phyloP scores from a whole-genome alignment of 2,329 filamentous ascomycete genomes.

The Cercospora sesami region DNA sequence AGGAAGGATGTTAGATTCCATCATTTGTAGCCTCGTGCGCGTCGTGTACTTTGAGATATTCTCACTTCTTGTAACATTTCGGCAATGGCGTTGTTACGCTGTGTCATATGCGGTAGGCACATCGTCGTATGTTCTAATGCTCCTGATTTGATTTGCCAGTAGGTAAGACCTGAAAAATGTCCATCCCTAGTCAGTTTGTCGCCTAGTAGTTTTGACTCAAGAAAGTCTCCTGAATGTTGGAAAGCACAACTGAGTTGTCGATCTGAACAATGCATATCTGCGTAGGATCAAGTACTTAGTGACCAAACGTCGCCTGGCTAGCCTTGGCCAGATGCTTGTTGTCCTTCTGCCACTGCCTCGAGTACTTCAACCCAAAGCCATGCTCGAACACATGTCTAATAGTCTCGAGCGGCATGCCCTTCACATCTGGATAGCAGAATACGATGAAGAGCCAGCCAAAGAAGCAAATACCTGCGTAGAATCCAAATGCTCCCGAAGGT shows the following conservation, averaged over 20 bases:
- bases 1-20: not conserved
- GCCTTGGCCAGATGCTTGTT: conserved; percentile 37
- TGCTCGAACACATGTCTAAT: conserved; percentile 54
- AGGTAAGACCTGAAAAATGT: no score
- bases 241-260: not conserved
- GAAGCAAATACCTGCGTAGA: conserved; percentile 54
- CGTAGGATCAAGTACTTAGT: conserved; percentile 12
- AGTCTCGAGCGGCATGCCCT: conserved; percentile 57
- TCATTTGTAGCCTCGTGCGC: not conserved
- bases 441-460: conserved; percentile 51
- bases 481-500: conserved; percentile 53
- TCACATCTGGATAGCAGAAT: conserved; percentile 57
- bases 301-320: conserved; percentile 29
- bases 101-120: not conserved
- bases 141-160: no score
- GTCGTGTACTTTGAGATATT: not conserved
- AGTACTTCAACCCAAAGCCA: conserved; percentile 48
- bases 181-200: no score
- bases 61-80: not conserved
- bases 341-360: conserved; percentile 41
- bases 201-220: no score
- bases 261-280: not conserved
- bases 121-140: not conserved
- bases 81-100: not conserved
- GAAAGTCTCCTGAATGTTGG: not conserved